Percentiles rank a stretch among this genome's conserved stretches.
These are phyloP conservation scores for Vitis riparia DNA, from an alignment of 164 flowering plant species.

Conservation along the genomic window DNA sequence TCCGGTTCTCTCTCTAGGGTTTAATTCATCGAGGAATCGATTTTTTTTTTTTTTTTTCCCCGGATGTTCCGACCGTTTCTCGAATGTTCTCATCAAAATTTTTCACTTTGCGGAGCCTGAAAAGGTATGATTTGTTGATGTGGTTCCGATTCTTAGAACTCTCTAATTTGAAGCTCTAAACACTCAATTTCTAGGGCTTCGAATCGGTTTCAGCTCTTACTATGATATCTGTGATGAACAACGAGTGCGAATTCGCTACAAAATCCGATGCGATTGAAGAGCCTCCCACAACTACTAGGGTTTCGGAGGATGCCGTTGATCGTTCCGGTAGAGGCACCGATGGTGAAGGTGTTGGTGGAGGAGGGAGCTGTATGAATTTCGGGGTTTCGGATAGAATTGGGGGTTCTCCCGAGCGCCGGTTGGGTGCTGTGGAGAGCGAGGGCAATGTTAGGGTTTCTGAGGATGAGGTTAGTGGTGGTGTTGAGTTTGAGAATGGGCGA, in stretches of 20 bases:
- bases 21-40: background rate
- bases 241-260: conserved; percentile 17
- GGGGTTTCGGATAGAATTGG: conserved; percentile 19
- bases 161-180: no score
- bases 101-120: background rate
- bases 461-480: conserved; percentile 2
- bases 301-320: conserved; percentile 9
- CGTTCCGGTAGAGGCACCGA: background rate
- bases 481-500: conserved; percentile 10
- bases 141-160: no score
- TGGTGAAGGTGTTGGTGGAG: background rate
- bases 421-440: conserved; percentile 10
- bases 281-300: conserved; percentile 7
- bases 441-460: conserved; percentile 29
- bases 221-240: conserved; percentile 19
- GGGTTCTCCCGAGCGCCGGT: conserved; percentile 22
- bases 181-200: conserved; percentile 19
- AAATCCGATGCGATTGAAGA: conserved; percentile 14
- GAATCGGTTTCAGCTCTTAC: background rate
- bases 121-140: conserved; percentile 1
- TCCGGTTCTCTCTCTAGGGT: background rate
- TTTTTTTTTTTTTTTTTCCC: background rate
- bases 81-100: background rate
- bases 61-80: conserved; percentile 1
- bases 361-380: background rate